phyloP scores from a whole-genome alignment of 2,329 filamentous ascomycete genomes.

The Grosmannia serpens region DNA sequence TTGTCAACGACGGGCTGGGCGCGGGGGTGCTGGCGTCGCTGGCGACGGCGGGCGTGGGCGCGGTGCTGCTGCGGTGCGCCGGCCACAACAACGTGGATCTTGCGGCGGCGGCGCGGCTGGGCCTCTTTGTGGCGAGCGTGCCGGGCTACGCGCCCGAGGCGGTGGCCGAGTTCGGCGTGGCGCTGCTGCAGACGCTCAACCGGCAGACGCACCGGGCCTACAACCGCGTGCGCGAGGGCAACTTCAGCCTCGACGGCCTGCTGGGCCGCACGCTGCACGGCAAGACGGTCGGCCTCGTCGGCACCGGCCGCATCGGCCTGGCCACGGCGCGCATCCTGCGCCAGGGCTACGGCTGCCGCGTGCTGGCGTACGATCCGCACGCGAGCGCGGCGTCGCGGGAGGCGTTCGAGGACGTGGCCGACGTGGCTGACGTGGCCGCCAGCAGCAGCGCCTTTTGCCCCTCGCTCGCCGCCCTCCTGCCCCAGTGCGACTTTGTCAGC shows the following conservation, averaged over 20 bases:
- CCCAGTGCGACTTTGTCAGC: constrained; percentile 47
- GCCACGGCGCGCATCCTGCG: constrained; percentile 48
- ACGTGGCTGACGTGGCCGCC: no score
- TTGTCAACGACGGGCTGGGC: constrained; percentile 53
- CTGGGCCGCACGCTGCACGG: constrained; percentile 49
- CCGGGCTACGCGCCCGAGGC: constrained; percentile 59
- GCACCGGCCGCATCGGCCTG: constrained; percentile 54
- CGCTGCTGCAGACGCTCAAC: constrained; percentile 55
- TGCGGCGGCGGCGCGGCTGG: constrained; percentile 36
- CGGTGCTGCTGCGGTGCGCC: constrained; percentile 54
- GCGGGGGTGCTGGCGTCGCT: constrained; percentile 39
- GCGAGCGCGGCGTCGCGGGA: constrained; percentile 32
- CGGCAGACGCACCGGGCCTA: constrained; percentile 57
- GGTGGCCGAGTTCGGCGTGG: constrained; percentile 59
- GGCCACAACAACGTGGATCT: constrained; percentile 60
- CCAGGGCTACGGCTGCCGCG: constrained; percentile 51
- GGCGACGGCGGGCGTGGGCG: constrained; percentile 36
- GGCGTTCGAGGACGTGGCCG: no score
- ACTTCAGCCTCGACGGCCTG: constrained; percentile 55
- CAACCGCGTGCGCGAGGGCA: constrained; percentile 56
- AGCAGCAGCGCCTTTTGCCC: constrained; percentile 39
- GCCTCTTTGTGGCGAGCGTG: constrained; percentile 53
- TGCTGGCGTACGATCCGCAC: constrained; percentile 51
- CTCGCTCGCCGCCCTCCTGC: constrained; percentile 29
- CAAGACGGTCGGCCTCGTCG: constrained; percentile 56